A percentile compares a stretch with the other conserved stretches of the same genome.
phyloP scores from a whole-genome alignment of 2,329 filamentous ascomycete species.

The Neofusicoccum cordaticola region DNA sequence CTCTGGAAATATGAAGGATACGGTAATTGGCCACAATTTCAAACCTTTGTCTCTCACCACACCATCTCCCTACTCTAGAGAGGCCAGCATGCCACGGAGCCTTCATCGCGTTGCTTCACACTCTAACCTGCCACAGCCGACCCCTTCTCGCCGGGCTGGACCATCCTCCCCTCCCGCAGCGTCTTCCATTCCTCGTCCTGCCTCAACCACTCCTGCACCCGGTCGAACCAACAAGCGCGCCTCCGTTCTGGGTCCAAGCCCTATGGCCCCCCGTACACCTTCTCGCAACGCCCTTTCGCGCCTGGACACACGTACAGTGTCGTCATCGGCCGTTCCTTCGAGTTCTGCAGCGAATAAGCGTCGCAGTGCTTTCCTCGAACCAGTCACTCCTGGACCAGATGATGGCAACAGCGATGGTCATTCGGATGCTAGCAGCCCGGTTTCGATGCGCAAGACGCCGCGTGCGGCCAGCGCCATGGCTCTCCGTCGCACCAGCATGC shows the following conservation, averaged over 20 bases:
- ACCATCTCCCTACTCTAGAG: slow-evolving; percentile 32
- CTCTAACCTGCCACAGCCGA: slow-evolving; percentile 25
- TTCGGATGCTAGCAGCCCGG: slow-evolving; percentile 4
- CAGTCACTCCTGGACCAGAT: background rate
- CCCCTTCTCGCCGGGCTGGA: slow-evolving; percentile 28
- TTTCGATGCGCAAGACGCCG: slow-evolving; percentile 8
- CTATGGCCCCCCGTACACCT: slow-evolving; percentile 2
- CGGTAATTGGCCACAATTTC: slow-evolving; percentile 37
- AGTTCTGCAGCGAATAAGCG: background rate
- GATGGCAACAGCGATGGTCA: background rate
- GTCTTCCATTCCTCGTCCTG: slow-evolving; percentile 20
- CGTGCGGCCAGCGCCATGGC: slow-evolving; percentile 10
- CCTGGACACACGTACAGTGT: slow-evolving; percentile 5
- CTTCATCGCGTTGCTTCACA: slow-evolving; percentile 31
- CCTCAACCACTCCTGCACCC: slow-evolving; percentile 31
- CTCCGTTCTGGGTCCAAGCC: background rate
- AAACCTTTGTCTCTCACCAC: slow-evolving; percentile 35
- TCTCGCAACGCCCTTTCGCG: slow-evolving; percentile 11
- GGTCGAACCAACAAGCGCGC: background rate
- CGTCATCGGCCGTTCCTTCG: background rate
- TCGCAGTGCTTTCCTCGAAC: slow-evolving; percentile 9
- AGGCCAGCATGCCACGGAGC: slow-evolving; percentile 21
- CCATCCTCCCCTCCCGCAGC: slow-evolving; percentile 27
- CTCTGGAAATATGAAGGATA: slow-evolving; percentile 37
- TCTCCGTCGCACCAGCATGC: slow-evolving; percentile 12